phyloP scores from a whole-genome alignment of 768 basidiomycete species.

The Hygrocybe coccinea region DNA sequence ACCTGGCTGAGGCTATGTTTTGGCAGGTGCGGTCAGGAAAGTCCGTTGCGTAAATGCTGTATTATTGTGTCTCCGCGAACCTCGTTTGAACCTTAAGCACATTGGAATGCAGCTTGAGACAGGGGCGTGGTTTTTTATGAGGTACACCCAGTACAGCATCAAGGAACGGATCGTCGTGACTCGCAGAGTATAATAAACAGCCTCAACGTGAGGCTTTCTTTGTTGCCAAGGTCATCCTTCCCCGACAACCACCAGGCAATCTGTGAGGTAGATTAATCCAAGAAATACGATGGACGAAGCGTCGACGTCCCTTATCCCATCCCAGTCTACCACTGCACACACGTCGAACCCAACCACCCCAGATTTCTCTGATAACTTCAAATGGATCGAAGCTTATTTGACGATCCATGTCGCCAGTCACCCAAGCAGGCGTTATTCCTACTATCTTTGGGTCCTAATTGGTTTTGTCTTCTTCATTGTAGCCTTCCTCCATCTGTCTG shows the following conservation, averaged over 20 bases:
- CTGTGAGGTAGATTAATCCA: too few relatives aligned
- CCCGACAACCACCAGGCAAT: background rate
- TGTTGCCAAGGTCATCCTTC: background rate
- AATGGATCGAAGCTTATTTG: conserved; percentile 57
- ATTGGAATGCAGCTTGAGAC: background rate
- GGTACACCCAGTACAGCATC: too few relatives aligned
- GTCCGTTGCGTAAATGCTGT: conserved; percentile 32
- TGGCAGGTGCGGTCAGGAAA: conserved; percentile 43
- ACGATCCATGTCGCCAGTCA: conserved; percentile 50
- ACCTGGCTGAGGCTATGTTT: background rate
- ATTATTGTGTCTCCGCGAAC: background rate
- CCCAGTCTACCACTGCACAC: conserved; percentile 9
- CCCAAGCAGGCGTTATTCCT: conserved; percentile 51
- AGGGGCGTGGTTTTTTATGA: too few relatives aligned
- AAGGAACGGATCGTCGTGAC: too few relatives aligned
- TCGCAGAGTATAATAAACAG: too few relatives aligned
- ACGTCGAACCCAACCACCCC: conserved; percentile 42
- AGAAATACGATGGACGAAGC: background rate
- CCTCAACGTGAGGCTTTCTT: too few relatives aligned
- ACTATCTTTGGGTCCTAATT: conserved; percentile 56
- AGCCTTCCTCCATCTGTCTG: conserved; percentile 41
- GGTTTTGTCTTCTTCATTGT: conserved; percentile 37
- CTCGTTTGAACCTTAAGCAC: background rate
- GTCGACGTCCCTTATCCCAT: conserved; percentile 4
- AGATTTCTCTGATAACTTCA: conserved; percentile 36